Conservation (phyloP, 805 yeast species). For the Isabelozyma gotoi region DNA sequence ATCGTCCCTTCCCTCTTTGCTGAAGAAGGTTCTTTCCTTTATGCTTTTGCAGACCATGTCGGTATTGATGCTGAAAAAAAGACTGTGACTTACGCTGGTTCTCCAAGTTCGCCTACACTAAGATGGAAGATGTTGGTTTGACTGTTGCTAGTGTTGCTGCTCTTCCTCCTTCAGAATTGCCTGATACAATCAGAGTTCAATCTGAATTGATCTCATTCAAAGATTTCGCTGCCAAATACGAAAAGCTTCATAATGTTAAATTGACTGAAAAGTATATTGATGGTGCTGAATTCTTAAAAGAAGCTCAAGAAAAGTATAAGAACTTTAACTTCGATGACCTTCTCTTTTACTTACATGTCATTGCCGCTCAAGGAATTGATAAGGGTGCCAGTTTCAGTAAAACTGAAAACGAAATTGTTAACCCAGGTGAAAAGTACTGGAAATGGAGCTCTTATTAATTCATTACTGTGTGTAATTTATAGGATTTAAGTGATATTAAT, state of each 20-base stretch:
- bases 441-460: slow-evolving; percentile 26
- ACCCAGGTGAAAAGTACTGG: slow-evolving; percentile 38
- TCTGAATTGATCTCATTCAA: slow-evolving; percentile 40
- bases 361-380: slow-evolving; percentile 18
- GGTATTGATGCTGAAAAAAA: slow-evolving; percentile 38
- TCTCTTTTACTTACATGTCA: slow-evolving; percentile 22
- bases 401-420: slow-evolving; percentile 31
- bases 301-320: slow-evolving; percentile 25
- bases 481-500: neutral
- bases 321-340: slow-evolving; percentile 31
- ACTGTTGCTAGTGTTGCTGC: slow-evolving; percentile 42
- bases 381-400: slow-evolving; percentile 18
- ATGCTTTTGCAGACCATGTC: slow-evolving; percentile 30
- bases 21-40: slow-evolving; percentile 30
- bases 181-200: slow-evolving; percentile 43
- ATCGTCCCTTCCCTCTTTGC: slow-evolving; percentile 40
- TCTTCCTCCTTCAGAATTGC: slow-evolving; percentile 34
- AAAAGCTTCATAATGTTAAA: slow-evolving; percentile 33
- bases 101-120: slow-evolving; percentile 39
- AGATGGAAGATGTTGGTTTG: slow-evolving; percentile 43
- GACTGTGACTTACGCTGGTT: slow-evolving; percentile 39
- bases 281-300: slow-evolving; percentile 27
- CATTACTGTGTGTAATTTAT: neutral
- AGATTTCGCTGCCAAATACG: slow-evolving; percentile 40
- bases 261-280: slow-evolving; percentile 30